Base-by-base conservation (phyloP, 495 filamentous ascomycete species). In the Trichoderma gamsii region DNA sequence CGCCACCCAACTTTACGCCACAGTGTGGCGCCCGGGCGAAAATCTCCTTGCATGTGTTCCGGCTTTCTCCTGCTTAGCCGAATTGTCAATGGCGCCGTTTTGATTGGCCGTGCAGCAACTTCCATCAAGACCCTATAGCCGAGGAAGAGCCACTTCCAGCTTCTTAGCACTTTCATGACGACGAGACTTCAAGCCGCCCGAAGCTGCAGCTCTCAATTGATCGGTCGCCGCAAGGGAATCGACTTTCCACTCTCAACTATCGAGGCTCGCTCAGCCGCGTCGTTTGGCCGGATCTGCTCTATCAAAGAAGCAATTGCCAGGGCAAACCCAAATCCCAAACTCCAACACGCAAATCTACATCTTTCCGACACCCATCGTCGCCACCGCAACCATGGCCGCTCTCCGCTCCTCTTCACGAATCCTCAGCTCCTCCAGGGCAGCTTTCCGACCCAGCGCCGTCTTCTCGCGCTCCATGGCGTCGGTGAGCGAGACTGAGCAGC, bases 401-500 rank as follows among this genome's bases (percentile, higher is more conserved):
- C 87, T 93, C 80, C 90, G 90, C 83, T 85, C 86, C 70, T 84
- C 87, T 69, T 78, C 82, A 63, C 87, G 86, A 75, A 78, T 90
- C 66, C 78, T 92, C 76, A 82, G 84, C 75, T 81, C 86, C 73
- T 56, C 71, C 71, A 78, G 79, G 70, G 79, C 81, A 41, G 75
- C 84, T 66, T 83, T 89, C 78, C 74, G 76, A 65, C 63, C 72
- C 73, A 18, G 46, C 68, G 64, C 73, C 69, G 35, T 65, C 75
- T 68, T 75, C 71, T 44, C 71, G 69, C 70, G 73, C 72, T 74
- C 74, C 73, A 79, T 79, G 82, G 82, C 79, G 67, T 79, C 76
- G 69, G 76, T 76, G 65, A 77, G 75, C 68, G 77, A 70, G 59
- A 78, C 83, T 67, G 76, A 85, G 72, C 84, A 85, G 66, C 76